These are phyloP conservation scores for Synchytrium microbalum DNA, from an alignment of 371 early-diverging fungal species.

Conservation along the genomic window DNA sequence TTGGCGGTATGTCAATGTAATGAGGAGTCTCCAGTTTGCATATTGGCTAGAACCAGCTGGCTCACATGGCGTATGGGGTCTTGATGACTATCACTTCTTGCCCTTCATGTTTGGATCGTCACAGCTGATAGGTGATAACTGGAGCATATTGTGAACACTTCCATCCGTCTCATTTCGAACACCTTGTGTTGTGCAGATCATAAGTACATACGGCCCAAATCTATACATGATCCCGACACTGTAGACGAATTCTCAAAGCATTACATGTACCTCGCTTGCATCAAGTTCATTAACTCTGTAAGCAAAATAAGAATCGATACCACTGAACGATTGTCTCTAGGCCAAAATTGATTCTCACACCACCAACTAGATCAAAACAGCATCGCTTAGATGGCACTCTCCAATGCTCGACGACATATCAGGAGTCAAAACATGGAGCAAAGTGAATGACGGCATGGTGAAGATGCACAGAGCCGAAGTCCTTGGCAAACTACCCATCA, in stretches of 20 bases:
- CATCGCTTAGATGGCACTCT: constrained; percentile 66
- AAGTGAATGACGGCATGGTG: constrained; percentile 87
- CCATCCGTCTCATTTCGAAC: neutral
- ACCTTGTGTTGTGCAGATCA: constrained; percentile 18
- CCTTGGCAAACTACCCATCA: constrained; percentile 91
- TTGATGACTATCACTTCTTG: constrained; percentile 97
- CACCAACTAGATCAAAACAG: constrained; percentile 44
- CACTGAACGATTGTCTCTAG: neutral
- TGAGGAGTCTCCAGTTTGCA: constrained; percentile 74
- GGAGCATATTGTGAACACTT: neutral
- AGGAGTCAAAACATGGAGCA: constrained; percentile 85
- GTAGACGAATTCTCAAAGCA: constrained; percentile 77
- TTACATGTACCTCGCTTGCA: constrained; percentile 93
- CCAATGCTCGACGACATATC: constrained; percentile 97
- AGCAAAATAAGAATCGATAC: no score
- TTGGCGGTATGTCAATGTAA: constrained; percentile 29
- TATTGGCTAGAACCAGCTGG: constrained; percentile 99
- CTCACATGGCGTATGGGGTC: constrained; percentile 97
- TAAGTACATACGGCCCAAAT: constrained; percentile 60
- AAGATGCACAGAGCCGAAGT: constrained; percentile 98
- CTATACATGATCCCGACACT: constrained; percentile 77
- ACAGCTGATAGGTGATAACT: constrained; percentile 61
- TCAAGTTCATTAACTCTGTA: constrained; percentile 69
- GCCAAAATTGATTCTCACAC: no score
- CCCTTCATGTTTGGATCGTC: constrained; percentile 94